phyloP scores from a whole-genome alignment of 179 eudicot species.

The Actinidia polygama region DNA sequence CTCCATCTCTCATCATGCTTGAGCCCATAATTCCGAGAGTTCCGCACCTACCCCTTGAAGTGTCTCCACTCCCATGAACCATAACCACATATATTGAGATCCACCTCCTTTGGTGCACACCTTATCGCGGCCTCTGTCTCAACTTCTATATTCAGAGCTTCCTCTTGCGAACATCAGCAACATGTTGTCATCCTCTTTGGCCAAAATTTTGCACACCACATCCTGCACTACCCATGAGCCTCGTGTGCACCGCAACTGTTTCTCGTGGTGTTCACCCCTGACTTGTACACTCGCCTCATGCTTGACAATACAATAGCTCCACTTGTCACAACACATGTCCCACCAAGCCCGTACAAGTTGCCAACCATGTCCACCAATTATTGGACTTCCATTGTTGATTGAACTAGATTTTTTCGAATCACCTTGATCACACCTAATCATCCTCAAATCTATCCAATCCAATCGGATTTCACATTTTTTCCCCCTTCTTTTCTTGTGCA shows the following conservation, averaged over 20 bases:
- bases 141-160: not conserved
- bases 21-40: not conserved
- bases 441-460: no score
- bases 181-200: not conserved
- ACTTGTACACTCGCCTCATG: not conserved
- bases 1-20: not conserved
- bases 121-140: not conserved
- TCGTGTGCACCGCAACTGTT: not conserved
- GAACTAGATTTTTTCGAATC: no score
- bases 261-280: not conserved
- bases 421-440: no score
- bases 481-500: no score
- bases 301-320: not conserved
- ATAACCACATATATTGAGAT: not conserved
- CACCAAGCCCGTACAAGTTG: no score
- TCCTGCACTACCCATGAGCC: not conserved
- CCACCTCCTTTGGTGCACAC: not conserved
- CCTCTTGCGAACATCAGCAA: not conserved
- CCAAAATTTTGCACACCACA: not conserved
- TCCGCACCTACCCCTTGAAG: not conserved
- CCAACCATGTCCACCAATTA: no score
- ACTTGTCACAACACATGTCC: no score
- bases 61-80: slow-evolving; percentile 2
- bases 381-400: no score
- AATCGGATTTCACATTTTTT: no score